A percentile compares a stretch with the other conserved stretches of the same genome.
Evolutionary conservation across 352 stramenopile species (phyloP).

Genomic region (Phytopythium delawarense): DNA sequence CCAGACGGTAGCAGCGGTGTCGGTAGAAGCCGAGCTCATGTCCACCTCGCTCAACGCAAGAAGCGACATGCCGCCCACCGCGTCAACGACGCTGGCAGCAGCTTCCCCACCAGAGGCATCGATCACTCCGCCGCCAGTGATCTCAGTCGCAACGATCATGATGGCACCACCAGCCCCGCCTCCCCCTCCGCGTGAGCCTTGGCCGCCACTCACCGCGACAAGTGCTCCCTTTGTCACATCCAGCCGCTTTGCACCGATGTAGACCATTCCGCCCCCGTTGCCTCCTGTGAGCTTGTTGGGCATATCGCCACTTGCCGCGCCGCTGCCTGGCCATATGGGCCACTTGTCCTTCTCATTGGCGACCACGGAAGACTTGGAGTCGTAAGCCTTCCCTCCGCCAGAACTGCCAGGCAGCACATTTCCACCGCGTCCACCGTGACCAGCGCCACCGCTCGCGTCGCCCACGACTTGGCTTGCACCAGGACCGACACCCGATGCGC

Average conservation of each 20-base stretch:
- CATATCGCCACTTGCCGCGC: constrained; percentile 44
- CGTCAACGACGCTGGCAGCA: constrained; percentile 12
- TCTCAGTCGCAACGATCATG: constrained; percentile 48
- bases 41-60: constrained; percentile 3
- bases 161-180: constrained; percentile 70
- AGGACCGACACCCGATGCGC: constrained; percentile 40
- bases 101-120: constrained; percentile 52
- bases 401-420: constrained; percentile 51
- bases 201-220: constrained; percentile 48
- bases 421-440: constrained; percentile 59
- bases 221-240: constrained; percentile 33
- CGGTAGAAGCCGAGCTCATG: constrained; percentile 11
- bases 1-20: neutral
- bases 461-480: constrained; percentile 45
- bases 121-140: constrained; percentile 54
- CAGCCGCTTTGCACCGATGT: constrained; percentile 52
- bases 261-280: constrained; percentile 67
- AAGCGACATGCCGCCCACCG: constrained; percentile 10
- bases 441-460: constrained; percentile 57
- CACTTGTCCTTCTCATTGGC: constrained; percentile 17
- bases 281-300: constrained; percentile 53
- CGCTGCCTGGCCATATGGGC: constrained; percentile 68
- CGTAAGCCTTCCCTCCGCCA: constrained; percentile 41
- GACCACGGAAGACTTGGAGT: constrained; percentile 16
- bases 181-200: constrained; percentile 56